A percentile compares a stretch with the other conserved stretches of the same genome.
phyloP scores from a whole-genome alignment of 176 grass and related monocot species.

The Tillandsia leiboldiana region DNA sequence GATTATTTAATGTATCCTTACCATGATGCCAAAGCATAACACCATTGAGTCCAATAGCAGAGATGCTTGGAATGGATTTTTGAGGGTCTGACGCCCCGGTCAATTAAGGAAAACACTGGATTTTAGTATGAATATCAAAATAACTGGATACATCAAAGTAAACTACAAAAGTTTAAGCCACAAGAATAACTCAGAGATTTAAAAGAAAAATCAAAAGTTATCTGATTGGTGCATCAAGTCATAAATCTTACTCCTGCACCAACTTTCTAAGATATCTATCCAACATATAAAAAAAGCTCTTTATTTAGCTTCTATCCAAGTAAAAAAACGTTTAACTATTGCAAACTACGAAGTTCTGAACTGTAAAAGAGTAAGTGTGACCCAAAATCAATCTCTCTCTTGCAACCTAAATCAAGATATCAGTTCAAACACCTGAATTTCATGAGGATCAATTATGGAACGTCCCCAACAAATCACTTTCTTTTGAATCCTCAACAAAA shows the following conservation, averaged over 20 bases:
- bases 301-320: too few relatives aligned
- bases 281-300: not conserved
- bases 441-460: too few relatives aligned
- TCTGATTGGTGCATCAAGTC: not conserved
- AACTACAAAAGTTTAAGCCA: not conserved
- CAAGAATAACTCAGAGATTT: too few relatives aligned
- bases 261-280: not conserved
- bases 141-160: not conserved
- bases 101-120: conserved; percentile 42
- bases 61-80: conserved; percentile 68
- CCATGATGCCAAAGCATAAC: conserved; percentile 85
- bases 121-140: conserved; percentile 9
- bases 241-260: not conserved
- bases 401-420: too few relatives aligned
- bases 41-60: conserved; percentile 79
- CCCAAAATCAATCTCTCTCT: too few relatives aligned
- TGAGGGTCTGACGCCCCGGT: conserved; percentile 67
- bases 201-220: too few relatives aligned
- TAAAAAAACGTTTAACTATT: too few relatives aligned
- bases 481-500: too few relatives aligned
- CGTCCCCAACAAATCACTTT: too few relatives aligned
- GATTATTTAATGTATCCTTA: conserved; percentile 27
- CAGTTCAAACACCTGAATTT: too few relatives aligned
- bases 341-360: too few relatives aligned
- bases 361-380: too few relatives aligned